phyloP scores from a whole-genome alignment of 2,329 filamentous ascomycete species.

The Phaeosphaeria sp. region DNA sequence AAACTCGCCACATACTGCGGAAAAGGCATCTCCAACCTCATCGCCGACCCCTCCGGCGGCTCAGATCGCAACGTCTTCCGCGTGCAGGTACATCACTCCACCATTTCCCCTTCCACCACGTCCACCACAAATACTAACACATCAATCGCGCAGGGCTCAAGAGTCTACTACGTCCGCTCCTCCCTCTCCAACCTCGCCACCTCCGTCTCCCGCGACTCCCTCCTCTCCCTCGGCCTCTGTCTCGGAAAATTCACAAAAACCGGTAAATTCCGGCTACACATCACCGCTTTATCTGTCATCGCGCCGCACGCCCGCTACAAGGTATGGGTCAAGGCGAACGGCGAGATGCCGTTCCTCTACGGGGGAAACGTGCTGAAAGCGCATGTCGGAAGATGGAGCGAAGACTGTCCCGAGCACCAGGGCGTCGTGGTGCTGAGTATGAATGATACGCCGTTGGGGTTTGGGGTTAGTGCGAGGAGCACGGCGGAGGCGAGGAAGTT shows the following conservation, averaged over 20 bases:
- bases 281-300: constrained; percentile 89
- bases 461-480: constrained; percentile 87
- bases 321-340: constrained; percentile 95
- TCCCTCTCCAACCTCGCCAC: constrained; percentile 91
- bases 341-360: constrained; percentile 97
- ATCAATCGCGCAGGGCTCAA: constrained; percentile 68
- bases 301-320: constrained; percentile 93
- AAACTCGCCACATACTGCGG: constrained; percentile 96
- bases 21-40: constrained; percentile 80
- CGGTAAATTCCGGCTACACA: constrained; percentile 92
- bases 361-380: constrained; percentile 88
- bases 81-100: constrained; percentile 51
- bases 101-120: not conserved
- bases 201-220: constrained; percentile 78
- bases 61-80: constrained; percentile 55
- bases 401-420: constrained; percentile 92
- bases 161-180: constrained; percentile 91
- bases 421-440: constrained; percentile 90
- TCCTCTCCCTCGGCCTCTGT: constrained; percentile 89
- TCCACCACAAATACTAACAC: constrained; percentile 8
- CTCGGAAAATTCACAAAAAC: constrained; percentile 96
- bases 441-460: constrained; percentile 89
- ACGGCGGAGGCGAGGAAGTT: constrained; percentile 82
- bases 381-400: constrained; percentile 82
- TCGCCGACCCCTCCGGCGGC: constrained; percentile 42